Base-by-base conservation (phyloP, 2,329 filamentous ascomycete species). In the Paraphoma sp. region DNA sequence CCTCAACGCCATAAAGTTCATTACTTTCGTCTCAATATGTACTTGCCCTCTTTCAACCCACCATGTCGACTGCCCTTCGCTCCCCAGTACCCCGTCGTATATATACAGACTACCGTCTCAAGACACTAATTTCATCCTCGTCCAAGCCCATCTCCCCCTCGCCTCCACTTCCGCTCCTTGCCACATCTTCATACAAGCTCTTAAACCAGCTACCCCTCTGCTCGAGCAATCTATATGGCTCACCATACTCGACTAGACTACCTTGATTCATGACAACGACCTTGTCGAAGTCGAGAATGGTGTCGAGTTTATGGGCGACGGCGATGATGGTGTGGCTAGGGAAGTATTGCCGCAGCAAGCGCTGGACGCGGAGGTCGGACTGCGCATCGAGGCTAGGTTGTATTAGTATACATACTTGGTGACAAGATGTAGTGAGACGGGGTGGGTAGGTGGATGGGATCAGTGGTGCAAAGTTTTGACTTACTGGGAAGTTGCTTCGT, bases 321-420 rank as follows among this genome's bases (percentile, higher is more conserved):
- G 82, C 79, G 48, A 87, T 78, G 52, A 91, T 83, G 0, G 88
- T 91, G 57, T 85, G 83, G 3, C 76, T 77, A 2, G 72, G 69
- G 66, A 89, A 87, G 23, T 77, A 77, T 30, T 80, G 78, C 45
- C 84, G 80, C 51, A 88, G 80, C 30, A 86, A 78, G 31, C 78
- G 77, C 66, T 88, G 85, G 73, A 88, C 85, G 28, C 80, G 76
- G 36, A 80, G 76, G 62, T 88, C 86, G 2, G 86, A 87, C 49
- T 80, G 80, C 11, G 78, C 75, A 64, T 89, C 87, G 41, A 88
- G 81, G 54, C 82, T 86, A 17, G 23, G 42, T 18, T 28, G 18
- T 17, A n/a, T 2, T 12, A 40, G 30, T 14, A 30, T 14, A 30
- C 6, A 42, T 17, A 44, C 14, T 31, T 10, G 16, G 40, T 33